Conservation (phyloP, 768 basidiomycete species). For the Rhizopogon vesiculosus region DNA sequence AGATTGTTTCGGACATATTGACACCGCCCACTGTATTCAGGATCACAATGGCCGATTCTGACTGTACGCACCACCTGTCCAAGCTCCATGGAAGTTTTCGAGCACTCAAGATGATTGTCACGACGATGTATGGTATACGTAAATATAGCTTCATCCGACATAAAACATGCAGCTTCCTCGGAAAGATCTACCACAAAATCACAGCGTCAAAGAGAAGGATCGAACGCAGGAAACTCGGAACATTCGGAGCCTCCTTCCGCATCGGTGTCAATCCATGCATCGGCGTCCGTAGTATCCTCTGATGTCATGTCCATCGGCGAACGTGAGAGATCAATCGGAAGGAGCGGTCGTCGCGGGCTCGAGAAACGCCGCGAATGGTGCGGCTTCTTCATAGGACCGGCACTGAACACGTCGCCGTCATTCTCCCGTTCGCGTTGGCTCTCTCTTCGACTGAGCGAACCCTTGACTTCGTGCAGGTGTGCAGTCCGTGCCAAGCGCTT, state of each 20-base stretch:
- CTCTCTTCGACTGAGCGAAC: slow-evolving; percentile 7
- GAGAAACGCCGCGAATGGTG: background rate
- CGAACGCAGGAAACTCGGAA: slow-evolving; percentile 9
- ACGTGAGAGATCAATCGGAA: slow-evolving; percentile 5
- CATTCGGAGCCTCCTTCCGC: slow-evolving; percentile 26
- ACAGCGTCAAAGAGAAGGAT: background rate
- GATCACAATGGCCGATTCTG: background rate
- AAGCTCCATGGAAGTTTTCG: no score
- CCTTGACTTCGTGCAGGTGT: slow-evolving; percentile 62
- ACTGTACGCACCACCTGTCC: no score
- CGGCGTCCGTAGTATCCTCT: slow-evolving; percentile 19
- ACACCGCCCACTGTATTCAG: background rate
- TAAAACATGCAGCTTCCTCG: background rate
- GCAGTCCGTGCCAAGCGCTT: slow-evolving; percentile 61
- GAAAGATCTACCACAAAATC: background rate
- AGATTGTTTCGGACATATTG: background rate
- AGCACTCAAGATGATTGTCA: background rate
- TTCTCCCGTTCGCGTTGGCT: slow-evolving; percentile 10
- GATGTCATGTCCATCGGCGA: background rate
- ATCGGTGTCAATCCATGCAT: slow-evolving; percentile 37
- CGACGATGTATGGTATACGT: background rate
- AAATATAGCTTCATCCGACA: no score
- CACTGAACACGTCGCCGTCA: slow-evolving; percentile 15
- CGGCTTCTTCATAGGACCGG: background rate
- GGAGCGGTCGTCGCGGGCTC: slow-evolving; percentile 5